These are phyloP conservation scores for Leucosporidium scottii DNA, from an alignment of 768 basidiomycete species.

Conservation along the genomic window DNA sequence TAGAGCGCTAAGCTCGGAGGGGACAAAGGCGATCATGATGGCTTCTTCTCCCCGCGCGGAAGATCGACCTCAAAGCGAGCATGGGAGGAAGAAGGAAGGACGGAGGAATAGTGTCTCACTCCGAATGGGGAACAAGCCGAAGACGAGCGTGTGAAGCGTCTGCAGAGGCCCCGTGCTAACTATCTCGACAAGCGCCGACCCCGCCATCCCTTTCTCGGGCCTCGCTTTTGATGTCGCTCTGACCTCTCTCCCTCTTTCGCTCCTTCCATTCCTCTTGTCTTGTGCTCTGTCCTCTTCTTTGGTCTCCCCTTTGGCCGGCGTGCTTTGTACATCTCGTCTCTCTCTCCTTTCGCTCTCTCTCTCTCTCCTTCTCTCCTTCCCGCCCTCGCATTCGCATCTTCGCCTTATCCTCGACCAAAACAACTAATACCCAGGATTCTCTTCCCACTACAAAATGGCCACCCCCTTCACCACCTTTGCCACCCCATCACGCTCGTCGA, in stretches of 20 bases:
- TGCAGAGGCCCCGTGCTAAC: background rate
- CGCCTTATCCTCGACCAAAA: background rate
- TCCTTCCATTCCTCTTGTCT: no score
- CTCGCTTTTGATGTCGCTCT: no score
- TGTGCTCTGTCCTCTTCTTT: background rate
- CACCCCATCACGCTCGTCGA: constrained; percentile 3
- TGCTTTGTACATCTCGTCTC: background rate
- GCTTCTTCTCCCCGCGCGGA: no score
- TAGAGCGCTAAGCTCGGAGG: no score
- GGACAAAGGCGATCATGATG: no score
- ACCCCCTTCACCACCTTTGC: background rate
- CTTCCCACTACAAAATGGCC: background rate
- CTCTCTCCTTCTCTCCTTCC: background rate
- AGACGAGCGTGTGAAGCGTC: background rate
- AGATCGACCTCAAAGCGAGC: no score
- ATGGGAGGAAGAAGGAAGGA: no score
- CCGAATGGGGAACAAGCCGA: no score
- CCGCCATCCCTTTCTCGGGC: background rate
- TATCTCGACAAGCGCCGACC: background rate
- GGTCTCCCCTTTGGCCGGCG: background rate
- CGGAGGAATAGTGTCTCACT: no score
- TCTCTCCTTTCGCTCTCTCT: background rate
- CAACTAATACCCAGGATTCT: background rate
- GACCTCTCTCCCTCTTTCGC: background rate
- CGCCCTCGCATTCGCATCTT: background rate